Evolutionary conservation across 768 basidiomycete genomes (phyloP).

Genomic region (Termitomyces sp.): DNA sequence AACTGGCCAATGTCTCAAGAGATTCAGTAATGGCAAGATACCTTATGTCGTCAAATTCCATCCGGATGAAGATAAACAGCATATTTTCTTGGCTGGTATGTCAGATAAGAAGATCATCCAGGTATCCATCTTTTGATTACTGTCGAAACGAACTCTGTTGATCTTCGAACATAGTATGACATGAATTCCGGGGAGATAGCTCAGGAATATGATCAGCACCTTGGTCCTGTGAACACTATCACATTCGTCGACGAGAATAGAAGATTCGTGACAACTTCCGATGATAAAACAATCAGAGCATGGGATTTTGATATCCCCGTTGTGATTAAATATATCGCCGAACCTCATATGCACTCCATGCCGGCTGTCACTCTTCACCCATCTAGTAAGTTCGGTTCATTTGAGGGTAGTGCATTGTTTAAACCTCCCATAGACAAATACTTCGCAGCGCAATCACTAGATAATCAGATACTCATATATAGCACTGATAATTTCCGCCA

Average conservation of each 20-base stretch:
- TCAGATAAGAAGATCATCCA: slow-evolving; percentile 99
- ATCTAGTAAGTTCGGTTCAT: slow-evolving; percentile 57
- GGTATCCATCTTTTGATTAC: slow-evolving; percentile 35
- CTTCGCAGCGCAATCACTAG: slow-evolving; percentile 94
- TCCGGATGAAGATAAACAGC: slow-evolving; percentile 92
- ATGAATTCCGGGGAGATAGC: slow-evolving; percentile 92
- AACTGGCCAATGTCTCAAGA: slow-evolving; percentile 94
- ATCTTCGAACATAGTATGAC: slow-evolving; percentile 63
- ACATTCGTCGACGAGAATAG: slow-evolving; percentile 99
- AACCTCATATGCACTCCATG: slow-evolving; percentile 99
- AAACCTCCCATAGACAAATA: slow-evolving; percentile 63
- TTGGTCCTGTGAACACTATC: slow-evolving; percentile 97
- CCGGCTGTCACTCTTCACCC: slow-evolving; percentile 96
- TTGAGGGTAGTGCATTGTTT: slow-evolving; percentile 1
- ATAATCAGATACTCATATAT: slow-evolving; percentile 97
- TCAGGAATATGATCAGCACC: slow-evolving; percentile 98
- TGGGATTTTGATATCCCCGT: slow-evolving; percentile 99
- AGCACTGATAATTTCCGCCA: slow-evolving; percentile 98
- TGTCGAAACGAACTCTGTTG: slow-evolving; percentile 1
- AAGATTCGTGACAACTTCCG: slow-evolving; percentile 95
- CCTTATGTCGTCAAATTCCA: slow-evolving; percentile 95
- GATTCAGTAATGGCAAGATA: slow-evolving; percentile 96
- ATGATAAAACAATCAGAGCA: slow-evolving; percentile 97
- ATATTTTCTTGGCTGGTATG: slow-evolving; percentile 98
- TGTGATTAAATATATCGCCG: slow-evolving; percentile 98